These are phyloP conservation scores for Globisporangium spiculum DNA, from an alignment of 352 stramenopile genomes.

Conservation along the genomic window DNA sequence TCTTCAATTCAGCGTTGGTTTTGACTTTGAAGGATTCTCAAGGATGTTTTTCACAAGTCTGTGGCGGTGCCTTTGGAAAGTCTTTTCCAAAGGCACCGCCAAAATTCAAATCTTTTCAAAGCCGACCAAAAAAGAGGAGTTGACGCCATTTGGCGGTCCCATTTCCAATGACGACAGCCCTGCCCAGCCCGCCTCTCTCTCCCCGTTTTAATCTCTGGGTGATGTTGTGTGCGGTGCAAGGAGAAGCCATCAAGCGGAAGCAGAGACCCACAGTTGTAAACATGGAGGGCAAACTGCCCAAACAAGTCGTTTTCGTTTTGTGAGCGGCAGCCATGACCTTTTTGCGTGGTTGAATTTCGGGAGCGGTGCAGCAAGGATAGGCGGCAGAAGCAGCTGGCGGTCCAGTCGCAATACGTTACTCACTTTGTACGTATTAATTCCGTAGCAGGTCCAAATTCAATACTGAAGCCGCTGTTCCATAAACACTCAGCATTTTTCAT, in stretches of 20 bases:
- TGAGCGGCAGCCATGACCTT: background rate
- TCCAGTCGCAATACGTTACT: background rate
- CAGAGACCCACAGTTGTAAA: background rate
- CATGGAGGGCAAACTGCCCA: background rate
- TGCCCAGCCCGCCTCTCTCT: background rate
- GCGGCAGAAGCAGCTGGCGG: background rate
- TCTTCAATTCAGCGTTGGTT: no score
- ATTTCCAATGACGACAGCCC: background rate
- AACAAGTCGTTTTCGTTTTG: background rate
- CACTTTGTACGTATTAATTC: background rate
- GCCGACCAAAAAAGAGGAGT: background rate
- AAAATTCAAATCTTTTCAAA: background rate
- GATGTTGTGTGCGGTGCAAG: background rate
- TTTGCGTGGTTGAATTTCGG: constrained; percentile 4
- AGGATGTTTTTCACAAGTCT: no score
- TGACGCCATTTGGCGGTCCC: background rate
- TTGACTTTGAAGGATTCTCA: no score
- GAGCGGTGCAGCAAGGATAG: background rate
- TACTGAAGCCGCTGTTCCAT: background rate
- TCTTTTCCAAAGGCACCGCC: no score
- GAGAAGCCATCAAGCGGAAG: background rate
- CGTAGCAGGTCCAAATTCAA: background rate
- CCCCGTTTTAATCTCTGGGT: background rate
- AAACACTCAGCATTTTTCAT: background rate
- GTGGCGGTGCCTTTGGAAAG: background rate